Conservation (phyloP, 768 basidiomycete genomes). For the Podaxis pistillaris region DNA sequence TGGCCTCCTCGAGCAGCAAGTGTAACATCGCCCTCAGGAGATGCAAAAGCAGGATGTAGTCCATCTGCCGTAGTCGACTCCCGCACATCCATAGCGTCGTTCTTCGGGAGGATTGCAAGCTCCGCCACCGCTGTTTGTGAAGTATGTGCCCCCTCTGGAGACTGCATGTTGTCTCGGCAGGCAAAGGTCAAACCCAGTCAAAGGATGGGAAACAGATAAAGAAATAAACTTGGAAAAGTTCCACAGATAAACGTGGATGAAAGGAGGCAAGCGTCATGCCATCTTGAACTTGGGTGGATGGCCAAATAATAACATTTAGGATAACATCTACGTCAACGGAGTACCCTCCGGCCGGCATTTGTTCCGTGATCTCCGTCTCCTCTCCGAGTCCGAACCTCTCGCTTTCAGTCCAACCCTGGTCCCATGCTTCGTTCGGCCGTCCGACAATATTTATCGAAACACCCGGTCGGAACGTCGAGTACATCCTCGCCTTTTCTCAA, state of each 20-base stretch:
- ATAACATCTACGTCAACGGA: not conserved
- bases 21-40: slow-evolving; percentile 54
- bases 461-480: not conserved
- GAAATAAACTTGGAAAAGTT: not conserved
- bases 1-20: slow-evolving; percentile 50
- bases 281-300: too few relatives aligned
- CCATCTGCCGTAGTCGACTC: not conserved
- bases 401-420: not conserved
- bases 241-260: not conserved
- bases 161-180: not conserved
- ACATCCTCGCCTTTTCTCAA: not conserved
- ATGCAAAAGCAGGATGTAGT: slow-evolving; percentile 51
- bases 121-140: not conserved
- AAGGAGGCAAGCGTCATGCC: not conserved
- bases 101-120: not conserved
- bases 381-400: not conserved
- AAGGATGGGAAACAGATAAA: not conserved
- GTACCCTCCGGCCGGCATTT: not conserved
- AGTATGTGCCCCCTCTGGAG: not conserved
- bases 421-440: not conserved
- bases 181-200: not conserved
- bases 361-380: not conserved
- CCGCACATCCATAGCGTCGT: not conserved
- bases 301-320: too few relatives aligned
- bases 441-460: not conserved